Evolutionary conservation across 352 stramenopile species (phyloP).

Genomic region (Ophiocytium majus): DNA sequence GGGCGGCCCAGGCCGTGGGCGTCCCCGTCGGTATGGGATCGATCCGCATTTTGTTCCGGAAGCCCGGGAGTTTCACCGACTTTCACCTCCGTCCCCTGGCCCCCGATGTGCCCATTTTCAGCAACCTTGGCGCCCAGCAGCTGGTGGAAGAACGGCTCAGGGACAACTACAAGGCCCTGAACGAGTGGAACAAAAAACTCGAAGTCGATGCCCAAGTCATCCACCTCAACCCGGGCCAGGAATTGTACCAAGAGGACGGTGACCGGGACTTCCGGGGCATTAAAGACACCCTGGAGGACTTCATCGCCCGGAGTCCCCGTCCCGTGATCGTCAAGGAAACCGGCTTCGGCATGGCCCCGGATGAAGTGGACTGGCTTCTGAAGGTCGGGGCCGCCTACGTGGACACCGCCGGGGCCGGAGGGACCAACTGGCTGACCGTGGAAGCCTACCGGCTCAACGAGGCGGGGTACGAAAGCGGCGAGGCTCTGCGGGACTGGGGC

Average conservation of each 20-base stretch:
- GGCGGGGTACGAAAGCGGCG: neutral
- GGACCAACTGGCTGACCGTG: neutral
- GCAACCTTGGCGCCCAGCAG: neutral
- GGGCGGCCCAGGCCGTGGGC: neutral
- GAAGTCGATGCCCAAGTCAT: neutral
- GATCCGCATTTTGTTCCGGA: neutral
- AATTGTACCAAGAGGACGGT: neutral
- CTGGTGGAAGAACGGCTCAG: neutral
- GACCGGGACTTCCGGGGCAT: too few species aligned
- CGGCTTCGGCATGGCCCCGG: neutral
- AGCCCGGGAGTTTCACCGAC: neutral
- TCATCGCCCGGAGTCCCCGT: too few species aligned
- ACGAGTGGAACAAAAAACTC: neutral
- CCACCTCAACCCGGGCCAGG: neutral
- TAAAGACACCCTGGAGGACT: too few species aligned
- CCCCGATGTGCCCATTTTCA: neutral
- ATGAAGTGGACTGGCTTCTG: neutral
- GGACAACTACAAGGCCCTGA: neutral
- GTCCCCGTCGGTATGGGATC: neutral
- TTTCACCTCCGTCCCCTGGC: neutral
- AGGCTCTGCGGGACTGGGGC: neutral
- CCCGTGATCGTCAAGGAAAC: conserved; percentile 3
- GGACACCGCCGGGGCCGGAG: neutral
- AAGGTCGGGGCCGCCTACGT: neutral
- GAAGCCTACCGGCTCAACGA: conserved; percentile 1